Conservation (phyloP, 345 rosid genomes). For the Rhizophora apiculata region DNA sequence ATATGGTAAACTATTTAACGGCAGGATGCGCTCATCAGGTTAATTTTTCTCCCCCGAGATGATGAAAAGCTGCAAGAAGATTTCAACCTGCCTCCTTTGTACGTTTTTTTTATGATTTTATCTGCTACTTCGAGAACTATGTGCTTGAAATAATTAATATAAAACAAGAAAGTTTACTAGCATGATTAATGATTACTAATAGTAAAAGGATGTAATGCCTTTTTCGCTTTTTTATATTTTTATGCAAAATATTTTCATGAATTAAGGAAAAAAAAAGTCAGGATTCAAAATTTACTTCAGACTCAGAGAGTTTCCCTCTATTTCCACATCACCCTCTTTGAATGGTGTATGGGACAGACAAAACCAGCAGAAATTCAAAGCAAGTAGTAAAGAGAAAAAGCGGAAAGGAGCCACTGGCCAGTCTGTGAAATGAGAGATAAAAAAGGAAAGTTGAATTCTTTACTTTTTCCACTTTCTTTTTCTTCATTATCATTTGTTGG, state of each 20-base stretch:
- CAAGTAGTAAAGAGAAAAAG: conserved; percentile 37
- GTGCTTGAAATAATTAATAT: background rate
- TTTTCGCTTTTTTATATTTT: background rate
- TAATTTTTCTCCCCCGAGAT: conserved; percentile 18
- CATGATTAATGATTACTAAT: too few species aligned
- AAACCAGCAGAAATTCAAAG: conserved; percentile 53
- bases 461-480: background rate
- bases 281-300: conserved; percentile 24
- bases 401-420: conserved; percentile 15
- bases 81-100: conserved; percentile 29
- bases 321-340: conserved; percentile 37
- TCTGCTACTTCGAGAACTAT: background rate
- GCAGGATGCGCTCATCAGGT: conserved; percentile 26
- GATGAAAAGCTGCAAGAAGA: conserved; percentile 53
- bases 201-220: background rate
- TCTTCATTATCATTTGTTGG: conserved; percentile 18
- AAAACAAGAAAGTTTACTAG: conserved; percentile 2
- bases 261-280: too few species aligned
- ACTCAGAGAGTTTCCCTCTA: conserved; percentile 13
- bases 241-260: background rate
- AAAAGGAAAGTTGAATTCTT: conserved; percentile 12
- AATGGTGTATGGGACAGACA: conserved; percentile 50
- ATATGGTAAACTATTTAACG: conserved; percentile 21
- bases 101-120: background rate
- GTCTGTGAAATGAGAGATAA: conserved; percentile 26